Conservation (phyloP, 306 rosid species). For the Medicago truncatula region MtrunA17r5.0-ANR NC_053048.1:35934001-35934500, state of each 20-base stretch:
- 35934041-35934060: slow-evolving; percentile 98
- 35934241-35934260: slow-evolving; percentile 99
- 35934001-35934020: slow-evolving; percentile 97
- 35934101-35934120: slow-evolving; percentile 35
- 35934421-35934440: slow-evolving; percentile 17
- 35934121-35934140: slow-evolving; percentile 38
- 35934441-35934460: slow-evolving; percentile 23
- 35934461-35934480: slow-evolving; percentile 1
- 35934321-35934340: slow-evolving; percentile 89
- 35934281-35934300: slow-evolving; percentile 85
- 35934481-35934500: slow-evolving; percentile 18
- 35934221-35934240: slow-evolving; percentile 92
- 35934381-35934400: slow-evolving; percentile 34
- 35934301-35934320: slow-evolving; percentile 85
- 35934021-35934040: slow-evolving; percentile 98
- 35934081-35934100: slow-evolving; percentile 40
- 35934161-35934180: slow-evolving; percentile 90
- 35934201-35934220: slow-evolving; percentile 96
- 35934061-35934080: slow-evolving; percentile 93
- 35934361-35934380: slow-evolving; percentile 80
- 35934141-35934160: slow-evolving; percentile 32
- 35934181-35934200: slow-evolving; percentile 87
- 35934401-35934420: slow-evolving; percentile 31
- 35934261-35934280: slow-evolving; percentile 96
- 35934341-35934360: slow-evolving; percentile 89